Evolutionary conservation across 805 yeast genomes (phyloP).

Genomic region (Sugiyamaella smithiae): DNA sequence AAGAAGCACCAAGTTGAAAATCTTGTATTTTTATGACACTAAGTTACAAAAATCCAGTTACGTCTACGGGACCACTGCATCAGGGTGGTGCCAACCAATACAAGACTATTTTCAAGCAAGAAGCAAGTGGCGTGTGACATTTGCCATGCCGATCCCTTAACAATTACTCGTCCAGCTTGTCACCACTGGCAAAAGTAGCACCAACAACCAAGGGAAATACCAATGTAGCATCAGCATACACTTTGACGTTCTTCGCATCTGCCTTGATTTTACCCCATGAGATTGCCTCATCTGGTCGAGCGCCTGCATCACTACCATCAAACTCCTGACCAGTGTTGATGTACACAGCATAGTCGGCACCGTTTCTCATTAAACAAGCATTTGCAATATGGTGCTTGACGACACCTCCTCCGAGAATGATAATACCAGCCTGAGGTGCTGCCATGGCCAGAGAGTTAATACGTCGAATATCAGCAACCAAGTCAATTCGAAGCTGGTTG

Average conservation of each 20-base stretch:
- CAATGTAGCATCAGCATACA: slow-evolving; percentile 90
- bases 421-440: slow-evolving; percentile 92
- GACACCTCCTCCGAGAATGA: slow-evolving; percentile 93
- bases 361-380: slow-evolving; percentile 98
- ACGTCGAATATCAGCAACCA: slow-evolving; percentile 88
- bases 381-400: slow-evolving; percentile 96
- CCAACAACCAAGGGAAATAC: slow-evolving; percentile 97
- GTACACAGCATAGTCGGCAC: slow-evolving; percentile 96
- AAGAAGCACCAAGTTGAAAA: too few species aligned
- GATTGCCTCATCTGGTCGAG: slow-evolving; percentile 97
- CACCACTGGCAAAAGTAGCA: slow-evolving; percentile 77
- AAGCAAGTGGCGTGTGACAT: too few species aligned
- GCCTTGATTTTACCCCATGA: slow-evolving; percentile 99
- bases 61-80: too few species aligned
- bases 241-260: slow-evolving; percentile 87
- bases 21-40: too few species aligned
- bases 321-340: slow-evolving; percentile 98
- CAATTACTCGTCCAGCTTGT: too few species aligned
- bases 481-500: slow-evolving; percentile 81
- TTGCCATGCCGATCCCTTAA: too few species aligned
- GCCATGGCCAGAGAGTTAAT: slow-evolving; percentile 95
- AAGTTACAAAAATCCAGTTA: too few species aligned
- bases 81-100: too few species aligned
- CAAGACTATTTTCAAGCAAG: too few species aligned
- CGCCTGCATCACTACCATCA: slow-evolving; percentile 99